phyloP scores from a whole-genome alignment of 192 early-diverging fungal genomes.

The Umbelopsis isabellina region DNA sequence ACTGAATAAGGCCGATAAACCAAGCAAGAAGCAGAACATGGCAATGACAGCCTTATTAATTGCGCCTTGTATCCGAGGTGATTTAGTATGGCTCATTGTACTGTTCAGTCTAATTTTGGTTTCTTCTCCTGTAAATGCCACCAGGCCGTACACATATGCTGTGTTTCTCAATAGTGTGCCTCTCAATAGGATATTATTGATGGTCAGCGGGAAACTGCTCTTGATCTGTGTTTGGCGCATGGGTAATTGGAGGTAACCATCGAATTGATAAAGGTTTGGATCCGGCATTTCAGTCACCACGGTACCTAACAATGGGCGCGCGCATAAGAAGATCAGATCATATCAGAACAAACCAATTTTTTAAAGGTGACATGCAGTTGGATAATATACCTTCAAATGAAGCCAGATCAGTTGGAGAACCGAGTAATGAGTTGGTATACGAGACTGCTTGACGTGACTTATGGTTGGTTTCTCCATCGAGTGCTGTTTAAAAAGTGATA shows the following conservation, averaged over 20 bases:
- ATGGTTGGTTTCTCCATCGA: slow-evolving; percentile 90
- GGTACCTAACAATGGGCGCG: background rate
- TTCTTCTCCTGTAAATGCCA: slow-evolving; percentile 72
- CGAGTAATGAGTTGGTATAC: slow-evolving; percentile 56
- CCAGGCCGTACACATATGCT: slow-evolving; percentile 75
- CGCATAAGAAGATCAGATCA: no score
- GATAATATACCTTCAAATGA: slow-evolving; percentile 48
- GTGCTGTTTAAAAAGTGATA: slow-evolving; percentile 57
- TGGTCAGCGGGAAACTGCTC: slow-evolving; percentile 67
- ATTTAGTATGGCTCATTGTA: slow-evolving; percentile 74
- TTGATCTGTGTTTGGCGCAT: slow-evolving; percentile 47
- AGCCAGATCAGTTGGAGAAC: slow-evolving; percentile 49
- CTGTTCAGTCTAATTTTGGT: slow-evolving; percentile 72
- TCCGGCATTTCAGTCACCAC: slow-evolving; percentile 75
- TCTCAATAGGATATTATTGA: slow-evolving; percentile 81
- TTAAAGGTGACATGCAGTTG: no score
- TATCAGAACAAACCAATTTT: no score
- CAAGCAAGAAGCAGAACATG: slow-evolving; percentile 62
- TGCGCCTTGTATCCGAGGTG: slow-evolving; percentile 72
- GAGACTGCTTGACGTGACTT: slow-evolving; percentile 75
- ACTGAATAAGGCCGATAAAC: slow-evolving; percentile 56
- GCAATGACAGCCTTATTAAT: slow-evolving; percentile 82
- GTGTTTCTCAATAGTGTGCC: slow-evolving; percentile 88
- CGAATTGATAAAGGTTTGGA: slow-evolving; percentile 83
- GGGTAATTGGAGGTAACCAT: slow-evolving; percentile 69